Base-by-base conservation (phyloP, 2,329 filamentous ascomycete species). In the Aspergillus sp. region DNA sequence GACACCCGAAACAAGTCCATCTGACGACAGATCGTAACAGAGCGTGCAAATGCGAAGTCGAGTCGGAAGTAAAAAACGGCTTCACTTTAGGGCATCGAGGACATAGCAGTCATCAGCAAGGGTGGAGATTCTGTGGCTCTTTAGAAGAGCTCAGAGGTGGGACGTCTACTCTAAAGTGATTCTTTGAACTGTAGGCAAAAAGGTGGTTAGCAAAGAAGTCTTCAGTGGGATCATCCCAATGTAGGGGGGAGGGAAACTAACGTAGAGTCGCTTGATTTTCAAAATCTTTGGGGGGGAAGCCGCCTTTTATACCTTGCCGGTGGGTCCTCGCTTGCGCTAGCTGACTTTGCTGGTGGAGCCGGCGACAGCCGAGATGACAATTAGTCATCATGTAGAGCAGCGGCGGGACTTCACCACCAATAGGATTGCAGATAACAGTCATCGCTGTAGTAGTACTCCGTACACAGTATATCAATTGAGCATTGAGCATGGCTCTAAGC, bases 91-190 rank as follows among this genome's bases (percentile, higher is more conserved):
- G 89, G 89, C 82, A 84, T 84, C 87, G 91, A 91, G 90, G 91
- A 91, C 89, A 86, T 90, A 73, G 73, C 66, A 80, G 79, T 96
- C 91, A 95, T 96, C 91, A 91, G 90, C 90, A 91, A 92, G 91
- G 90, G 88, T 94, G 86, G 87, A 87, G 86, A 83, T 82, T 92
- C 89, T 94, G 90, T 92, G 86, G 90, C 92, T 96, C 84, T 84
- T 90, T 86, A 92, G 85, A 87, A 87, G 86, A 94, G 89, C 88
- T 91, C 89, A 95, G 90, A 91, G 88, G 85, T 84, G 85, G 90
- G 74, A 92, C 88, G 88, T 91, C 85, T 88, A 93, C 92, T 96
- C 92, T 93, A 96, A 96, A 96, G 91, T 91, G 91, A 94, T 94
- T 93, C 90, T 92, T 79, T 80, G 78, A 79, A 80, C 77, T 80